phyloP scores from a whole-genome alignment of 1,284 basidiomycete species.

The Wallemia ichthyophaga region DNA sequence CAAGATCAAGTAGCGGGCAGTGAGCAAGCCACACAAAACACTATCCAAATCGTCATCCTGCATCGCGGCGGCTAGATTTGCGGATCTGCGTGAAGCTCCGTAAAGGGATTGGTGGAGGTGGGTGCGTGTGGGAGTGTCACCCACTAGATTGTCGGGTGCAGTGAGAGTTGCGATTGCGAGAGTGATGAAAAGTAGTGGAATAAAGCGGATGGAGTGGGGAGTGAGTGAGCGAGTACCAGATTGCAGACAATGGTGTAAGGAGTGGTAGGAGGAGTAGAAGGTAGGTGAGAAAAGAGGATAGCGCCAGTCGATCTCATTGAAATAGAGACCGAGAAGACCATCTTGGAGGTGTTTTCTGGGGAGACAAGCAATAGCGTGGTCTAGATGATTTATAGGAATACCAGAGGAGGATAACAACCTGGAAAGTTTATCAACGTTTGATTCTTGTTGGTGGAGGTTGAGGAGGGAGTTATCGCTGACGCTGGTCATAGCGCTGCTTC shows the following conservation, averaged over 20 bases:
- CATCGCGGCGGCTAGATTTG: slow-evolving; percentile 18
- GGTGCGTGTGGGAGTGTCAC: slow-evolving; percentile 13
- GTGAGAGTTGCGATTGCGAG: slow-evolving; percentile 18
- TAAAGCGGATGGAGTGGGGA: slow-evolving; percentile 17
- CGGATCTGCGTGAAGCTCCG: slow-evolving; percentile 9
- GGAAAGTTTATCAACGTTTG: slow-evolving; percentile 11
- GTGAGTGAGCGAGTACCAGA: slow-evolving; percentile 5
- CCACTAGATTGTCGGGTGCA: slow-evolving; percentile 15
- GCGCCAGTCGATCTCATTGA: slow-evolving; percentile 8
- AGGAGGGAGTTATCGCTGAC: neutral
- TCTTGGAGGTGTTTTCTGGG: slow-evolving; percentile 16
- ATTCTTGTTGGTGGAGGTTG: slow-evolving; percentile 2
- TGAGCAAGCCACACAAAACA: slow-evolving; percentile 17
- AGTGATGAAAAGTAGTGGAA: slow-evolving; percentile 18
- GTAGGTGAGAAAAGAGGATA: neutral
- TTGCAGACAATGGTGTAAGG: neutral
- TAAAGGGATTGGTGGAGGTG: slow-evolving; percentile 17
- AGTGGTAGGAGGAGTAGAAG: neutral
- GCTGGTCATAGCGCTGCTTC: neutral
- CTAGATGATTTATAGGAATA: slow-evolving; percentile 9
- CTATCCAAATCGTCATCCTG: slow-evolving; percentile 19
- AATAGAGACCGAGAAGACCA: slow-evolving; percentile 16
- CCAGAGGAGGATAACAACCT: slow-evolving; percentile 15
- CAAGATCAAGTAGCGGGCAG: slow-evolving; percentile 17
- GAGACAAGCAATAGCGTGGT: slow-evolving; percentile 13